Evolutionary conservation across 2,329 filamentous ascomycete genomes (phyloP).

Genomic region (Diaporthe citrichinensis): DNA sequence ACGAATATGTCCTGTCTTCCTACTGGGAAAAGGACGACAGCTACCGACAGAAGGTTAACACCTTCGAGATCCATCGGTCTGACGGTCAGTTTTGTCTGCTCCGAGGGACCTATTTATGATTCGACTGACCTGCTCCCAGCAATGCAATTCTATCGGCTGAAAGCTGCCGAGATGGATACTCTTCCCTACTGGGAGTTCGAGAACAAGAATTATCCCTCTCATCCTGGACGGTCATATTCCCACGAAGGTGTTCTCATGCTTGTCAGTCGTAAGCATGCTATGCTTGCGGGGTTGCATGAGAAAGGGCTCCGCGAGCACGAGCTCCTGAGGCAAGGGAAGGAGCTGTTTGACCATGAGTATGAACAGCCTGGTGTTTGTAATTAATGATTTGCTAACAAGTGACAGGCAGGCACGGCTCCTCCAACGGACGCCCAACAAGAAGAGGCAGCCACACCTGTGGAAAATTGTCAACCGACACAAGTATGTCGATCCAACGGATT

Average conservation of each 20-base stretch:
- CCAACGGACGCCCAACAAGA: conserved; percentile 15
- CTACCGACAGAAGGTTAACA: background rate
- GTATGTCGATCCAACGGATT: background rate
- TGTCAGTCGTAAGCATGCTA: background rate
- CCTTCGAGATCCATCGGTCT: conserved; percentile 2
- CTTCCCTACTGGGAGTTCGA: background rate
- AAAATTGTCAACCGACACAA: background rate
- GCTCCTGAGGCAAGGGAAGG: background rate
- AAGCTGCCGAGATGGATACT: background rate
- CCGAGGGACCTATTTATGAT: too few species aligned
- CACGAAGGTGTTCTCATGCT: conserved; percentile 17
- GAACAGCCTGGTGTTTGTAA: background rate
- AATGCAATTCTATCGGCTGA: background rate
- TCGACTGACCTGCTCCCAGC: background rate
- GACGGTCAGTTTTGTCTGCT: background rate
- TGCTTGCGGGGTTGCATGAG: conserved; percentile 4
- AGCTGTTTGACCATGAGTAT: background rate
- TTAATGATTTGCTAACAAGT: background rate
- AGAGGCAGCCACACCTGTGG: background rate
- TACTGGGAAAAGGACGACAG: background rate
- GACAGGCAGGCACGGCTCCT: conserved; percentile 5
- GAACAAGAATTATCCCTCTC: conserved; percentile 7
- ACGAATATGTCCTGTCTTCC: background rate
- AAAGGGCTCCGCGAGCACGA: conserved; percentile 13
- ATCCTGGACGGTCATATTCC: background rate